Conservation (phyloP, 108 stramenopile genomes). For the Cyclostephanos invisitatus region DNA sequence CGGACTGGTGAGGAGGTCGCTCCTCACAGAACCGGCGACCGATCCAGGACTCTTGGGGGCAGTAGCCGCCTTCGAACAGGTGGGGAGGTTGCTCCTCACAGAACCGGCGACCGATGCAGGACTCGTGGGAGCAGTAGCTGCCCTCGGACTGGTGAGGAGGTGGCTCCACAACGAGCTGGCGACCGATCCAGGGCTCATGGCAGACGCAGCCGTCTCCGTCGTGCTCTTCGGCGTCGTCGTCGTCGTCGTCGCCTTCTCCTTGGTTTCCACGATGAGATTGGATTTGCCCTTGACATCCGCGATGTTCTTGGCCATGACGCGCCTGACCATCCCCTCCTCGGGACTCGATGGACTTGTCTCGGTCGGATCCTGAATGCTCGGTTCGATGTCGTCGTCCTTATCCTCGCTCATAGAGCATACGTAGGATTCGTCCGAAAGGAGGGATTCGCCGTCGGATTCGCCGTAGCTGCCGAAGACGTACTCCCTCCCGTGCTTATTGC, state of each 20-base stretch:
- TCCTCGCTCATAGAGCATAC: not conserved
- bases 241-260: not conserved
- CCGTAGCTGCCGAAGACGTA: conserved; percentile 22
- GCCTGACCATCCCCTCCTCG: not conserved
- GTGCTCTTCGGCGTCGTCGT: not conserved
- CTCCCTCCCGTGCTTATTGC: conserved; percentile 12
- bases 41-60: too few species aligned
- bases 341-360: not conserved
- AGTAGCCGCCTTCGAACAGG: too few species aligned
- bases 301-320: not conserved
- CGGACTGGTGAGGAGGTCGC: not conserved
- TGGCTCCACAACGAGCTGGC: not conserved
- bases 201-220: not conserved
- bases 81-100: not conserved
- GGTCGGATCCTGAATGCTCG: not conserved
- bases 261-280: not conserved
- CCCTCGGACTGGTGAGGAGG: not conserved
- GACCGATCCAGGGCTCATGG: not conserved
- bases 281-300: not conserved
- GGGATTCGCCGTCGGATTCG: not conserved
- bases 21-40: not conserved
- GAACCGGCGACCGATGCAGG: not conserved
- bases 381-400: not conserved
- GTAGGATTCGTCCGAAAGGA: conserved; percentile 7
- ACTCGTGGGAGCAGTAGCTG: too few species aligned